Percentiles rank a stretch among this genome's conserved stretches.
These are phyloP conservation scores for Fonsecaea pugnacius DNA, from an alignment of 2,329 filamentous ascomycete genomes.

Conservation along the genomic window DNA sequence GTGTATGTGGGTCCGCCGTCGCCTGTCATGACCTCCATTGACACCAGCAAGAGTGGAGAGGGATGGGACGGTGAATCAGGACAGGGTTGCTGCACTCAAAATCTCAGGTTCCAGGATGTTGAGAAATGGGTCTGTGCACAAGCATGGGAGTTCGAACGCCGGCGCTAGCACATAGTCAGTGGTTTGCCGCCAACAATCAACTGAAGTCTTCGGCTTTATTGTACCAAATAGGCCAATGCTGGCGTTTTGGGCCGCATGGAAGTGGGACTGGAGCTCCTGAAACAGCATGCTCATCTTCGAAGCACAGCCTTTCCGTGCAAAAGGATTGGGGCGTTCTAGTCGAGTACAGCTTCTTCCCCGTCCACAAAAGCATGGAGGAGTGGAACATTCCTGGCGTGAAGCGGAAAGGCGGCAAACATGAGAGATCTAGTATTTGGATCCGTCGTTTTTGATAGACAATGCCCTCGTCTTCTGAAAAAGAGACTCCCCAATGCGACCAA, in stretches of 20 bases:
- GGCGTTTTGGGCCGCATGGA: not conserved
- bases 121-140: not conserved
- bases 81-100: not conserved
- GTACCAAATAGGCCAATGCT: not conserved
- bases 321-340: not conserved
- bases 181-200: not conserved
- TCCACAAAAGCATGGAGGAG: not conserved
- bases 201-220: not conserved
- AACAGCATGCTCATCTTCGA: not conserved
- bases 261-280: not conserved
- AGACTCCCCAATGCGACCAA: not conserved
- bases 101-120: not conserved
- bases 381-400: not conserved
- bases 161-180: not conserved
- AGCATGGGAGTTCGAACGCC: not conserved
- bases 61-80: not conserved
- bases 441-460: not conserved
- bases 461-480: not conserved
- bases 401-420: not conserved
- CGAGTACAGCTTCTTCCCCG: not conserved
- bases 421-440: not conserved
- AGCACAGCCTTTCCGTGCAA: not conserved
- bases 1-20: not conserved
- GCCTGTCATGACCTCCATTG: not conserved
- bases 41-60: not conserved